phyloP scores from a whole-genome alignment of 2,329 filamentous ascomycete genomes.

The Alternaria infectoria region DNA sequence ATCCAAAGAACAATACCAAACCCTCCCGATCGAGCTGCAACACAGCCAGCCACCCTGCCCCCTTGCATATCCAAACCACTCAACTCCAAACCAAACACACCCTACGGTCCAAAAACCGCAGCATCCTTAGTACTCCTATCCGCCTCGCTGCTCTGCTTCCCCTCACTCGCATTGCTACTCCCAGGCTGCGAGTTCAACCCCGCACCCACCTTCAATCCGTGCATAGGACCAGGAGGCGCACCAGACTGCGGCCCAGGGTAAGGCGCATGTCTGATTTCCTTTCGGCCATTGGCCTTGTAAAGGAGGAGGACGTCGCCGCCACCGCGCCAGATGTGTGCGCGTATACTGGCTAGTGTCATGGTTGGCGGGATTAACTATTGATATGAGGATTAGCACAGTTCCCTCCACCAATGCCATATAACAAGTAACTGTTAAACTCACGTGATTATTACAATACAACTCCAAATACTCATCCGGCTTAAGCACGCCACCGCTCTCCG shows the following conservation, averaged over 20 bases:
- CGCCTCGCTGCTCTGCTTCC: slow-evolving; percentile 42
- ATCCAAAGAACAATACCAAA: not conserved
- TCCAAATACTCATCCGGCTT: slow-evolving; percentile 93
- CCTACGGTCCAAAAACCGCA: slow-evolving; percentile 24
- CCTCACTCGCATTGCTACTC: slow-evolving; percentile 38
- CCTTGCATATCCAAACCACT: not conserved
- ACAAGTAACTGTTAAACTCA: slow-evolving; percentile 53
- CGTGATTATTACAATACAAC: slow-evolving; percentile 91
- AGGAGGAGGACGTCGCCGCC: slow-evolving; percentile 90
- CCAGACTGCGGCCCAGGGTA: slow-evolving; percentile 24
- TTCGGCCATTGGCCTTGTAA: slow-evolving; percentile 91
- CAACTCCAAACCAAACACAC: not conserved
- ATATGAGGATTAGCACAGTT: not conserved
- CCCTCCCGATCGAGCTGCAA: not conserved
- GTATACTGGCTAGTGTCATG: slow-evolving; percentile 93
- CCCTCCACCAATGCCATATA: not conserved
- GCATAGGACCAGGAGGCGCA: slow-evolving; percentile 6
- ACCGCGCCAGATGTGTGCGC: slow-evolving; percentile 91
- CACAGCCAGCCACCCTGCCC: not conserved
- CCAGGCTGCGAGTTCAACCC: slow-evolving; percentile 12
- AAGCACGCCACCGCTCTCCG: slow-evolving; percentile 48
- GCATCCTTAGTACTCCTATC: slow-evolving; percentile 29
- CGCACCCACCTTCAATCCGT: slow-evolving; percentile 9
- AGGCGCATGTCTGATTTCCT: slow-evolving; percentile 56
- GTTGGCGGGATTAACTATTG: slow-evolving; percentile 69